phyloP scores from a whole-genome alignment of 2,329 filamentous ascomycete species.

The Spiromastix sp. region DNA sequence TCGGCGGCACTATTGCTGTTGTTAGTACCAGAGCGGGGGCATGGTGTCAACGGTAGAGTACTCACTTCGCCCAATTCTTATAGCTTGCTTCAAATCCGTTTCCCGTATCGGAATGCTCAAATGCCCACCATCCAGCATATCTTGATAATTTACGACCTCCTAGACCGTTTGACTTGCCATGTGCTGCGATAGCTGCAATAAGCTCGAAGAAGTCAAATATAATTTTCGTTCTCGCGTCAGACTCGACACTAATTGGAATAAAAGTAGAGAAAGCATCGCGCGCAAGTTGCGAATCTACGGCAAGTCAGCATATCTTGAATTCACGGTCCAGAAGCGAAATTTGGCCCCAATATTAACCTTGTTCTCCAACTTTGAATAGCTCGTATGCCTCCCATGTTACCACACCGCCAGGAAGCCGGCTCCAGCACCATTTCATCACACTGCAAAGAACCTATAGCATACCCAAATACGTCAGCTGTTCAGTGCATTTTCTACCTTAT shows the following conservation, averaged over 20 bases:
- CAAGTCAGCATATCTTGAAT: constrained; percentile 10
- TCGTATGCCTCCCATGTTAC: constrained; percentile 98
- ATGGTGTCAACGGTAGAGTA: constrained; percentile 6
- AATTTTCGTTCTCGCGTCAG: constrained; percentile 72
- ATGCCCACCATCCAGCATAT: constrained; percentile 97
- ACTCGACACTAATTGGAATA: constrained; percentile 86
- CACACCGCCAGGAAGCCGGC: constrained; percentile 76
- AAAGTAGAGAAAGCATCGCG: constrained; percentile 93
- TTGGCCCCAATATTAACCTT: constrained; percentile 51
- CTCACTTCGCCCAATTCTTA: constrained; percentile 71
- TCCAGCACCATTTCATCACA: constrained; percentile 98
- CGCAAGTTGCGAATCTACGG: constrained; percentile 75
- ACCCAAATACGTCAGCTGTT: constrained; percentile 7
- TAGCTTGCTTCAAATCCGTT: constrained; percentile 95
- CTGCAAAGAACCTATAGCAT: constrained; percentile 68
- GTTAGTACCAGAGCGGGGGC: too few relatives aligned
- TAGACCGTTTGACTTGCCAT: constrained; percentile 86
- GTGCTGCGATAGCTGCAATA: constrained; percentile 77
- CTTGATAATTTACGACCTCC: constrained; percentile 88
- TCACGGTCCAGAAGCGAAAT: constrained; percentile 1
- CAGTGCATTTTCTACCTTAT: constrained; percentile 3
- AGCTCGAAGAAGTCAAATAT: constrained; percentile 97
- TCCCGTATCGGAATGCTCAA: constrained; percentile 76
- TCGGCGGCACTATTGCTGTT: constrained; percentile 83
- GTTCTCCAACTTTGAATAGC: constrained; percentile 86